Base-by-base conservation (phyloP, 108 stramenopile species). In the Thalassiosira profunda region DNA sequence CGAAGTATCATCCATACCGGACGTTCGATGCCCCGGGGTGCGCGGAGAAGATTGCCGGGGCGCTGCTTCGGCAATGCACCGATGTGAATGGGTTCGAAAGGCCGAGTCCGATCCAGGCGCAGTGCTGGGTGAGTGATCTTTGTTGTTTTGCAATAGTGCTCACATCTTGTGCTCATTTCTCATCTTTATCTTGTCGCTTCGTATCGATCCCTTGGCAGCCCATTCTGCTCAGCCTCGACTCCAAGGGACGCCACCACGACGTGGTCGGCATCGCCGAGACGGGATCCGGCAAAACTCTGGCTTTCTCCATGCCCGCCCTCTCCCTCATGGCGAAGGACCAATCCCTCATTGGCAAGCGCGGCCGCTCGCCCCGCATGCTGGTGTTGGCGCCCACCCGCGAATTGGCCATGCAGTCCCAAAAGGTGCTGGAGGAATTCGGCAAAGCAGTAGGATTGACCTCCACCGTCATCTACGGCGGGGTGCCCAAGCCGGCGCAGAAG, bases 381-480 rank as follows among this genome's bases (percentile, higher is more conserved):
- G 96, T 99, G 15, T 68, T 99, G 24, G 93, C 98, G 2, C 99
- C 99, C 15, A 99, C 99, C 15, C 92, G 99, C 26, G 99, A 99
- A 83, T 76, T 99, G 58, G 99, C 99, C 46, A 91, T 96, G 90
- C 99, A 99, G 76, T 89, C 89, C 25, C 84, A 95, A 30, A 84
- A 82, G 41, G 99, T 99, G 3, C 56, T 98, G 45, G 83, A 95
- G 47, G 97, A 97, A 52, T 96, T 89, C 68, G 96, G 96, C 25
- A 51, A 80, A 8, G 86, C 86, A 26, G 81, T 89, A 20, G 83
- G 87, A 20, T 38, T 98, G 44, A 67, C 72, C 37, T 92, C 94
- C 11, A 46, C 94, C 29, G 94, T 95, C 9, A 79, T 98, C 5
- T 99, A 96, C 67, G 99, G 99, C 15, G 99, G 99, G 23, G 97